Evolutionary conservation across 345 rosid species (phyloP), one percentile per base, ranked within the genome.

Genomic region (Citrus maxima): DNA sequence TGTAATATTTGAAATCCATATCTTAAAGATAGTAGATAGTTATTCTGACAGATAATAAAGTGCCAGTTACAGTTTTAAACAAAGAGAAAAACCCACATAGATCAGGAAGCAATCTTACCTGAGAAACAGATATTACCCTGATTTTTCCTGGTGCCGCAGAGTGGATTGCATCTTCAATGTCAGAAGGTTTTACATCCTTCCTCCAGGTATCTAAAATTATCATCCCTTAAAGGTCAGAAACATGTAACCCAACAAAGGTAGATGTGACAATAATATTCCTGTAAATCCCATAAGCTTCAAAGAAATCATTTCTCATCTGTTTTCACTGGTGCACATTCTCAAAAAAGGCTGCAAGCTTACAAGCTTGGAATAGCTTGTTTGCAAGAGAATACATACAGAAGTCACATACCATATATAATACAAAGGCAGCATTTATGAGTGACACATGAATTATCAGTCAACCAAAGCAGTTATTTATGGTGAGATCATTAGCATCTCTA

Each of bases 151-250:
- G 92, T 42, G 89, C 91, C 64, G 79, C 85, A 76, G 73, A 85
- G 79, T 91, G 91, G 81, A 94, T 84, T 37, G 91, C 87, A 68
- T 84, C 89, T 85, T 89, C 92, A 80, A 96, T 84, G 2, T 89
- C 93, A 67, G 32, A 70, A 70, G 89, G 87, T 70, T 83, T 86
- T 61, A 93, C 82, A 84, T 94, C 94, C 82, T 88, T 89, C 81
- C 90, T 93, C 99, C 98, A 96, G 28, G 97, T 96, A 89, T 96
- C 98, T 95, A 79, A 81, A 74, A 58, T 77, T 65, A 73, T 18
- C 54, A 76, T 32, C 72, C 30, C 24, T n/a, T 58, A 49, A 22
- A 58, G 54, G 46, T n/a, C 58, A 63, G 28, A 25, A 62, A 71
- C 10, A 73, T 24, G 67, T 51, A 76, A 38, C 55, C 19, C 66